Percentiles rank a stretch among this genome's conserved stretches.
These are phyloP conservation scores for Taxillus chinensis DNA, from an alignment of 164 flowering plant genomes.

Conservation along the genomic window DNA sequence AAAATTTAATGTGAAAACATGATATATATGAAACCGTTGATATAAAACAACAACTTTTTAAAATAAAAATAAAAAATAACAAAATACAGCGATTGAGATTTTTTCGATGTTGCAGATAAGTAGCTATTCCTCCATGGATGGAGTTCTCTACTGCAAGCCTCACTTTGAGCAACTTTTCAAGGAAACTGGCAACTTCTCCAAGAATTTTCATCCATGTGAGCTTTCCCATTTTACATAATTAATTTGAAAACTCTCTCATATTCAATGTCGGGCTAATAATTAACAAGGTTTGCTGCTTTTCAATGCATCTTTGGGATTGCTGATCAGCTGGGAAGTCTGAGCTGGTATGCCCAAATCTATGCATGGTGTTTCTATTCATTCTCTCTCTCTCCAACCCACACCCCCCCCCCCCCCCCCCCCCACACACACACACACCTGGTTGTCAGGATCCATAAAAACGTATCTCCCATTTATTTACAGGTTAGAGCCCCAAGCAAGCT, in stretches of 20 bases:
- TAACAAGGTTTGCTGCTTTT: neutral
- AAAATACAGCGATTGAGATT: no score
- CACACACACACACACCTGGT: no score
- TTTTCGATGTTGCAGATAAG: slow-evolving; percentile 29
- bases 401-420: no score
- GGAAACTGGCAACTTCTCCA: slow-evolving; percentile 35
- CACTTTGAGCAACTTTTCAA: slow-evolving; percentile 59
- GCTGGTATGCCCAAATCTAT: slow-evolving; percentile 15
- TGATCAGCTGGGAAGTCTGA: slow-evolving; percentile 29
- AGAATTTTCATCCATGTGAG: slow-evolving; percentile 32
- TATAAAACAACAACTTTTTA: no score
- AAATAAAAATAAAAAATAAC: no score
- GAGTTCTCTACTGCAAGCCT: slow-evolving; percentile 55
- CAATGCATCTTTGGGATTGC: neutral
- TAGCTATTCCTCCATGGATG: slow-evolving; percentile 51
- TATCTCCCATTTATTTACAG: slow-evolving; percentile 13
- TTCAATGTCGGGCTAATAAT: neutral
- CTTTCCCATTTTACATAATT: neutral
- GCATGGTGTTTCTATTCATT: neutral
- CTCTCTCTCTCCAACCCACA: neutral
- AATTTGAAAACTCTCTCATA: neutral
- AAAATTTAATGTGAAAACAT: no score
- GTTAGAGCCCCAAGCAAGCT: slow-evolving; percentile 40
- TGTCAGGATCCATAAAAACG: neutral
- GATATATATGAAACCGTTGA: no score